Base-by-base conservation (phyloP, 495 filamentous ascomycete genomes). In the Penicillium silybi region DNA sequence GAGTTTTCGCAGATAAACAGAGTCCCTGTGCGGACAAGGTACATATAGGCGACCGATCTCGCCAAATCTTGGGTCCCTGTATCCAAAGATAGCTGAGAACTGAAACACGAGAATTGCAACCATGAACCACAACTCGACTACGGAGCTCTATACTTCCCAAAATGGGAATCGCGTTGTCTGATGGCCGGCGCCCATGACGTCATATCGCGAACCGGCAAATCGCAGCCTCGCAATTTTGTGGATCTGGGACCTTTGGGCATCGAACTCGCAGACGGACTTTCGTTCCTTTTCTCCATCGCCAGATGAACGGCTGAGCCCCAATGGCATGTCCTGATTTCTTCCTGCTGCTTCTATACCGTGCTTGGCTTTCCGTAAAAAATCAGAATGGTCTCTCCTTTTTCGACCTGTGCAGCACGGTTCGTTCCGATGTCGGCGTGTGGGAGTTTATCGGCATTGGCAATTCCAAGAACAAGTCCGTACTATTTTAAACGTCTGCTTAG, bases 131-230 rank as follows among this genome's bases (percentile, higher is more conserved):
- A 19, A 43, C 29, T 41, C 26, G 37, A 39, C 37, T 39, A 17
- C 4, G 18, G 37, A 50, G 41, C 41, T 29, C 23, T 41, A 42
- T 51, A 52, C 39, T 62, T 49, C 50, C 56, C 51, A 15, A 58
- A 56, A 40, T 13, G 26, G 59, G 54, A 35, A 56, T 57, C 6
- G 61, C 53, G 50, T 19, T 19, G 42, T 25, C 22, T 44, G 16
- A 11, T 37, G 17, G 34, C 40, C 40, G 11, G 22, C 16, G 27
- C 43, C 41, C 13, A 52, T 65, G 62, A 65, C 37, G 52, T 65
- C 62, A 65, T 11, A 49, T 63, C 46, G 59, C 62, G 62, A 65
- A 51, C 62, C 2, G 53, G 38, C 62, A 56, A 63, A 65, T 50
- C 37, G 52, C 41, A 32, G 29, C 9, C 29, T 11, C 9, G 4